Percentiles rank a stretch among this genome's conserved stretches.
Conservation (phyloP, 768 basidiomycete species). For the Rhodocollybia butyracea region DNA sequence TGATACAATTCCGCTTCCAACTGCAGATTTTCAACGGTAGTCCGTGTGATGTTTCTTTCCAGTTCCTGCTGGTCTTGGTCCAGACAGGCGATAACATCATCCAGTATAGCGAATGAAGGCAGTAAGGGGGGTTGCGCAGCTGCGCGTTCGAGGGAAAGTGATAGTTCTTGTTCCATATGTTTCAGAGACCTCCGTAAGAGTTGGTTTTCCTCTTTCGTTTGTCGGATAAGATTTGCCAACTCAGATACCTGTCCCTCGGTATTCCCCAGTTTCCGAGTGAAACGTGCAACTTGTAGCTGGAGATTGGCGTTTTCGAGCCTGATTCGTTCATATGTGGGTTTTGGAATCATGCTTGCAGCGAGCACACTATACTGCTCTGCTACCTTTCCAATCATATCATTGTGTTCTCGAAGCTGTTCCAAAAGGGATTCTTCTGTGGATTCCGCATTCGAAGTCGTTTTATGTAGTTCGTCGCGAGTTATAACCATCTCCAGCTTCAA, state of each 20-base stretch:
- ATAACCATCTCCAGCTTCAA: slow-evolving; percentile 36
- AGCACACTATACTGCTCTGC: slow-evolving; percentile 56
- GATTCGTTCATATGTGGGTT: slow-evolving; percentile 32
- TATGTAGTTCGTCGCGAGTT: slow-evolving; percentile 32
- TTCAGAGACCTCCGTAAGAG: slow-evolving; percentile 34
- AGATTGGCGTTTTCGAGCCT: slow-evolving; percentile 35
- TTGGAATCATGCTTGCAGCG: slow-evolving; percentile 38
- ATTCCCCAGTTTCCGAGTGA: slow-evolving; percentile 68
- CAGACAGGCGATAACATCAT: slow-evolving; percentile 21
- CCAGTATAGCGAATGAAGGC: slow-evolving; percentile 7
- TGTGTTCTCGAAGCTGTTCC: slow-evolving; percentile 49
- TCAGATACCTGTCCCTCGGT: slow-evolving; percentile 66
- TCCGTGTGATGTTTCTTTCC: slow-evolving; percentile 9
- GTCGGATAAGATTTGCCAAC: slow-evolving; percentile 59
- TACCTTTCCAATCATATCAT: slow-evolving; percentile 39
- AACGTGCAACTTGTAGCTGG: slow-evolving; percentile 43
- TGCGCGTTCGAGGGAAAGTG: slow-evolving; percentile 15
- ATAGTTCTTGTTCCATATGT: slow-evolving; percentile 32
- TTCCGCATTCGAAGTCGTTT: slow-evolving; percentile 28
- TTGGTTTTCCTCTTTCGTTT: slow-evolving; percentile 48
- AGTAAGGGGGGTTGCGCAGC: neutral
- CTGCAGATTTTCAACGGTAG: slow-evolving; percentile 14
- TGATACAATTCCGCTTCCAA: slow-evolving; percentile 34
- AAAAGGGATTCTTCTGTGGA: slow-evolving; percentile 44
- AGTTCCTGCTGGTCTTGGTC: slow-evolving; percentile 12